These are phyloP conservation scores for Elsinoe batatas DNA, from an alignment of 2,329 filamentous ascomycete genomes.

Conservation along the genomic window DNA sequence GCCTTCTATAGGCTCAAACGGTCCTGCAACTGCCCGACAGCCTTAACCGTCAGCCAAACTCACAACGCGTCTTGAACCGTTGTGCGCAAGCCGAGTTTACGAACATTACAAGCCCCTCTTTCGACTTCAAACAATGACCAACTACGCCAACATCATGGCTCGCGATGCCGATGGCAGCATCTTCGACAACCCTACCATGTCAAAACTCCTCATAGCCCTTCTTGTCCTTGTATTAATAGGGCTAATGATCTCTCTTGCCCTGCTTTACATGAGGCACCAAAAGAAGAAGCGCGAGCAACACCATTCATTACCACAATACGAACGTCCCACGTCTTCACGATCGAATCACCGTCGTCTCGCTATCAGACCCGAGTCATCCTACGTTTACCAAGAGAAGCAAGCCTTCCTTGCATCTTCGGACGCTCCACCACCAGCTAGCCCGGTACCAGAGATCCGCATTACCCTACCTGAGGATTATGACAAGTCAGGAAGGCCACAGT, in stretches of 20 bases:
- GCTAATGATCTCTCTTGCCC: conserved; percentile 55
- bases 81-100: not conserved
- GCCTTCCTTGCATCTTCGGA: conserved; percentile 66
- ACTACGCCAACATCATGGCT: conserved; percentile 35
- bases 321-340: conserved; percentile 32
- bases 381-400: conserved; percentile 71
- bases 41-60: conserved; percentile 8
- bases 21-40: not conserved
- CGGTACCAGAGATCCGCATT: conserved; percentile 91
- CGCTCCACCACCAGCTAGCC: conserved; percentile 66
- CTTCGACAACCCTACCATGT: conserved; percentile 50
- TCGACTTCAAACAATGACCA: not conserved
- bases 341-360: conserved; percentile 49
- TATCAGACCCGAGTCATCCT: conserved; percentile 52
- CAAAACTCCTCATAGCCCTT: conserved; percentile 70
- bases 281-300: conserved; percentile 39
- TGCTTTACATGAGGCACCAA: conserved; percentile 64
- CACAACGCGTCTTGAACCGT: conserved; percentile 1
- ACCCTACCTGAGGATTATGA: conserved; percentile 96
- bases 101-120: not conserved
- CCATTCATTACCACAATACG: conserved; percentile 59
- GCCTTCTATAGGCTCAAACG: not conserved
- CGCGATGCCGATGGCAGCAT: conserved; percentile 38
- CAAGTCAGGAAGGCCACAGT: conserved; percentile 65
- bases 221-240: conserved; percentile 67